phyloP scores from a whole-genome alignment of 768 basidiomycete genomes.

The Hebeloma cylindrosporum region DNA sequence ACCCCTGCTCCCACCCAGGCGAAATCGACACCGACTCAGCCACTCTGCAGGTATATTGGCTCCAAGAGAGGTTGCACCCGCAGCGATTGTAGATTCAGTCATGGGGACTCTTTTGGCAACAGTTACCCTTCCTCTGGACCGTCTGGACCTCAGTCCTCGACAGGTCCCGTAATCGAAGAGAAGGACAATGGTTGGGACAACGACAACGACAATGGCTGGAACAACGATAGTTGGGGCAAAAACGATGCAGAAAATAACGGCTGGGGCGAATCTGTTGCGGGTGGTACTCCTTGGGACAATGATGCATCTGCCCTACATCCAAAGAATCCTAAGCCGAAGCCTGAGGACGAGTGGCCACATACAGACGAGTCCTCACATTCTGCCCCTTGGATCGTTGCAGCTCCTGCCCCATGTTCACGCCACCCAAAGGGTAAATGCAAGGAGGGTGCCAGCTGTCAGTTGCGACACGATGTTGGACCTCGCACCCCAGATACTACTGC shows the following conservation, averaged over 20 bases:
- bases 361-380: not conserved
- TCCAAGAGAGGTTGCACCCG: conserved; percentile 19
- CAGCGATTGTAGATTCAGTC: conserved; percentile 27
- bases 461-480: conserved; percentile 1
- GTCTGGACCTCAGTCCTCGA: conserved; percentile 7
- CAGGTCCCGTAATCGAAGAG: conserved; percentile 14
- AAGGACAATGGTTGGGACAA: conserved; percentile 15
- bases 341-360: conserved; percentile 3
- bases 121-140: conserved; percentile 8
- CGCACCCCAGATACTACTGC: not conserved
- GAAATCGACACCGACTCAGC: conserved; percentile 20
- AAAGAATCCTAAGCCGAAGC: conserved; percentile 6
- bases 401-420: conserved; percentile 2
- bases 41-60: conserved; percentile 24
- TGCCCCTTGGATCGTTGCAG: conserved; percentile 3
- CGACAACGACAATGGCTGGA: conserved; percentile 3
- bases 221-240: conserved; percentile 5
- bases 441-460: conserved; percentile 4
- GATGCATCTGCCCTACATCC: not conserved
- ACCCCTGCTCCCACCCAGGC: not conserved
- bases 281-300: conserved; percentile 8
- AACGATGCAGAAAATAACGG: conserved; percentile 1
- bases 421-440: conserved; percentile 9
- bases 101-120: conserved; percentile 11
- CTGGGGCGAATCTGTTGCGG: too few species aligned